Evolutionary conservation across 177 flowering plant species (phyloP).

Genomic region (Telopea speciosissima): DNA sequence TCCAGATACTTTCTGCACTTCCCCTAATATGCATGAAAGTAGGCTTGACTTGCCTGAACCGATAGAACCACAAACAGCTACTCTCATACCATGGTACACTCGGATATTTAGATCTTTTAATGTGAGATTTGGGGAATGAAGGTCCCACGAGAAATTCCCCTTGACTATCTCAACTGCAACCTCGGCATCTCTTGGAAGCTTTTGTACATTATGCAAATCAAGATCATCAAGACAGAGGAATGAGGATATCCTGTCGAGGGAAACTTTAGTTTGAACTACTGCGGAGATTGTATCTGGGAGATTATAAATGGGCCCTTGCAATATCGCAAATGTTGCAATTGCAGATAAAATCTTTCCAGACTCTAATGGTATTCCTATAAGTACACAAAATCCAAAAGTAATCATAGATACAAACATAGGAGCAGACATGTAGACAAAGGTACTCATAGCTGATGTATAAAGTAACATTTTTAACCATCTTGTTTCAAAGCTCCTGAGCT

Average conservation of each 20-base stretch:
- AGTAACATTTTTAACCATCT: no score
- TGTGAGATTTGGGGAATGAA: slow-evolving; percentile 29
- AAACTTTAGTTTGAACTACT: slow-evolving; percentile 17
- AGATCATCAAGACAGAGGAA: no score
- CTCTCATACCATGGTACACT: slow-evolving; percentile 45
- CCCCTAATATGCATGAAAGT: slow-evolving; percentile 60
- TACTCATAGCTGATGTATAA: neutral
- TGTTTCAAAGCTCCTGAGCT: slow-evolving; percentile 26
- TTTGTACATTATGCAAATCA: slow-evolving; percentile 36
- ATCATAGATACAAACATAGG: neutral
- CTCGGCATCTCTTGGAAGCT: slow-evolving; percentile 32
- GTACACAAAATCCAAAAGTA: no score
- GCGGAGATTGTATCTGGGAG: slow-evolving; percentile 58
- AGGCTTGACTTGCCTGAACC: slow-evolving; percentile 74
- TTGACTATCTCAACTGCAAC: slow-evolving; percentile 36
- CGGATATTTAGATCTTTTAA: slow-evolving; percentile 39
- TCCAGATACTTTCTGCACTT: slow-evolving; percentile 58
- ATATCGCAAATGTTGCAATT: no score
- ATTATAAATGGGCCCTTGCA: slow-evolving; percentile 5
- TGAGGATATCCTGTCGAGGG: no score
- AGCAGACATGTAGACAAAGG: slow-evolving; percentile 45
- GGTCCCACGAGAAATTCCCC: slow-evolving; percentile 64
- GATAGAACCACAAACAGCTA: slow-evolving; percentile 71
- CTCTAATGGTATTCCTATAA: no score
- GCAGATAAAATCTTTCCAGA: no score